Percentiles rank a stretch among this genome's conserved stretches.
phyloP scores from a whole-genome alignment of 805 yeast genomes.

The Blastobotrys chiropterorum region DNA sequence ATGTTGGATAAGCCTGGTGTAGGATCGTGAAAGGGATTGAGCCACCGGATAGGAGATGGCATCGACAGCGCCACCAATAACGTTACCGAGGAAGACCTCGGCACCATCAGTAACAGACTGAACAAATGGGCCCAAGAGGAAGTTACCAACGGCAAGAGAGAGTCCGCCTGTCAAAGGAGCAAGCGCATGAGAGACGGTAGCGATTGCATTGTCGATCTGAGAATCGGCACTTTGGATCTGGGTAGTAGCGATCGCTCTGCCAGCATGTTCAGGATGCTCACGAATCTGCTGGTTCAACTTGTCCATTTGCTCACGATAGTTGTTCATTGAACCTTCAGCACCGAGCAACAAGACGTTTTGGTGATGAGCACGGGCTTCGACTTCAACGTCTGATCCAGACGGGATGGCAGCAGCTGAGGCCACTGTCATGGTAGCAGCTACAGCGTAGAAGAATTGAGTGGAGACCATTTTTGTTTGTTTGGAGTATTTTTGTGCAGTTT shows the following conservation, averaged over 20 bases:
- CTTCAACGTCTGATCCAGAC: not conserved
- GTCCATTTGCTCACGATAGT: not conserved
- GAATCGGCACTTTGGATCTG: slow-evolving; percentile 18
- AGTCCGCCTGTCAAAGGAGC: slow-evolving; percentile 17
- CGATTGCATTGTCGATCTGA: slow-evolving; percentile 19
- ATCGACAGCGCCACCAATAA: slow-evolving; percentile 19
- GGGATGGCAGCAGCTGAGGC: not conserved
- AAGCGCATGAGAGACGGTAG: slow-evolving; percentile 15
- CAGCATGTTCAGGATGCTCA: slow-evolving; percentile 8
- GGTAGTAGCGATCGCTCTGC: slow-evolving; percentile 12
- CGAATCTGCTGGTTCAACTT: not conserved
- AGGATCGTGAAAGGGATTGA: not conserved
- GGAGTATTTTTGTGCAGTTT: not conserved
- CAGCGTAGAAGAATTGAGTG: not conserved
- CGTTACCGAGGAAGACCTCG: slow-evolving; percentile 24
- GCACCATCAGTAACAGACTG: slow-evolving; percentile 15
- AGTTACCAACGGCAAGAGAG: slow-evolving; percentile 10
- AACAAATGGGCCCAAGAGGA: slow-evolving; percentile 10
- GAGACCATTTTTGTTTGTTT: not conserved
- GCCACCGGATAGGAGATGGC: slow-evolving; percentile 8
- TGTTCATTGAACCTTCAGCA: not conserved
- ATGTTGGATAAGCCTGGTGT: not conserved
- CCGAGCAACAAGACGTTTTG: not conserved
- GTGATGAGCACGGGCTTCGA: not conserved
- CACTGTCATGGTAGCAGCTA: not conserved